Conservation (phyloP, 2,329 filamentous ascomycete genomes). For the Zalaria sp. region DNA sequence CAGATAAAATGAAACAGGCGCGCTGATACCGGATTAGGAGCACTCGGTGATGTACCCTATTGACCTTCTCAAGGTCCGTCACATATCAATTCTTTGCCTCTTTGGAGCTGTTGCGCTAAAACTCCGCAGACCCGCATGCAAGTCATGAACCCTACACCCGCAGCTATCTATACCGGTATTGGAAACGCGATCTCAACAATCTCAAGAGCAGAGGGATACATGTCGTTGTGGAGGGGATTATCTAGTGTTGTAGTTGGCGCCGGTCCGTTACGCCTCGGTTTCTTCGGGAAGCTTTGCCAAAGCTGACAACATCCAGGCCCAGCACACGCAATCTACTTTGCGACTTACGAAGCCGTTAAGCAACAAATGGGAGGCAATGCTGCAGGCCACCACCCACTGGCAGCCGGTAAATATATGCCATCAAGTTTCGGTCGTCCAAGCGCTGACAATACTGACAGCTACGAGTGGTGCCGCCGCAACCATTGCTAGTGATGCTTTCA, state of each 20-base stretch:
- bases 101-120: not conserved
- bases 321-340: slow-evolving; percentile 95
- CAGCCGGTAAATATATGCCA: slow-evolving; percentile 52
- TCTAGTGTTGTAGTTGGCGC: slow-evolving; percentile 93
- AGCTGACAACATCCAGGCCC: slow-evolving; percentile 48
- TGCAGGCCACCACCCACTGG: slow-evolving; percentile 79
- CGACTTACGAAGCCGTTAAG: slow-evolving; percentile 94
- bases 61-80: slow-evolving; percentile 82
- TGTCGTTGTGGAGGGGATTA: slow-evolving; percentile 90
- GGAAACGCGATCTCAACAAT: slow-evolving; percentile 89
- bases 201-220: slow-evolving; percentile 72
- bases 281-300: slow-evolving; percentile 6
- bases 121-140: slow-evolving; percentile 80
- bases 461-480: slow-evolving; percentile 89
- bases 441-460: slow-evolving; percentile 36
- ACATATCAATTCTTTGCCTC: not conserved
- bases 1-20: not conserved
- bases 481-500: slow-evolving; percentile 92
- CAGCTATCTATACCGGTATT: slow-evolving; percentile 75
- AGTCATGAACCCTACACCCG: slow-evolving; percentile 71
- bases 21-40: slow-evolving; percentile 45
- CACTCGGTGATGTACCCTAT: slow-evolving; percentile 99
- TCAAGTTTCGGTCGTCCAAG: not conserved
- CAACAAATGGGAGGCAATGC: slow-evolving; percentile 89
- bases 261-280: slow-evolving; percentile 39